Base-by-base conservation (phyloP, 225 moss, liverwort and hornwort genomes). In the Straminergon stramineum region DNA sequence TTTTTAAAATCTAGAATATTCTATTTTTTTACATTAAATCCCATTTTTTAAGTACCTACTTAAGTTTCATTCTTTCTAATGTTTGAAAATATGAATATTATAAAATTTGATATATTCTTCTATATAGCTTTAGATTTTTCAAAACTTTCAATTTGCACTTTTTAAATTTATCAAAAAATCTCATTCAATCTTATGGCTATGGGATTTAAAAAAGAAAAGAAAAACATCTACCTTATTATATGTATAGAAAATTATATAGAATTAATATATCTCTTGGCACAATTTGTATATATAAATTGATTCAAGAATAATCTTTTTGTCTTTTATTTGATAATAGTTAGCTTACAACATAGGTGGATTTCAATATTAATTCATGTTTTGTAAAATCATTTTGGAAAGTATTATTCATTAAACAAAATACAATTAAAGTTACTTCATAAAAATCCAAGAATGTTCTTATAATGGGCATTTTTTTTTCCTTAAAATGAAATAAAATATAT, bases 331-430 rank as follows among this genome's bases (percentile, higher is more conserved):
- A 56, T 23, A 17, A 17, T 26, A 57, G 17, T 24, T 24, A 15
- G 9, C 3, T 23, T 55, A 10, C 10, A 79, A 24, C 0, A 37
- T 37, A 24, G 6, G 10, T 9, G 4, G 14, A 79, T 57, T 78
- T 37, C 5, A n/a, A 6, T n/a, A 79, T 56, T n/a, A 16, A 10
- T 34, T 56, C 4, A 16, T 35, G 0, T 56, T 23, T 79, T 24
- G 16, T 56, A n/a, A 4, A 79, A 26, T 79, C 3, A 35, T 35
- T 8, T 77, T 53, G 0, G 0, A 76, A 76, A 77, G 2, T 51
- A 0, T 2, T 48, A 51, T 32, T 34, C 22, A 0, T 6, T 0
- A 77, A 53, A 0, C 9, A 22, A 77, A 22, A 5, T 13, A 9
- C 3, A 78, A 15, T 15, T 15, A 3, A 23, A 23, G 37, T 35